Conservation (phyloP, 257 asterid genomes). For the Handroanthus guayacan region DNA sequence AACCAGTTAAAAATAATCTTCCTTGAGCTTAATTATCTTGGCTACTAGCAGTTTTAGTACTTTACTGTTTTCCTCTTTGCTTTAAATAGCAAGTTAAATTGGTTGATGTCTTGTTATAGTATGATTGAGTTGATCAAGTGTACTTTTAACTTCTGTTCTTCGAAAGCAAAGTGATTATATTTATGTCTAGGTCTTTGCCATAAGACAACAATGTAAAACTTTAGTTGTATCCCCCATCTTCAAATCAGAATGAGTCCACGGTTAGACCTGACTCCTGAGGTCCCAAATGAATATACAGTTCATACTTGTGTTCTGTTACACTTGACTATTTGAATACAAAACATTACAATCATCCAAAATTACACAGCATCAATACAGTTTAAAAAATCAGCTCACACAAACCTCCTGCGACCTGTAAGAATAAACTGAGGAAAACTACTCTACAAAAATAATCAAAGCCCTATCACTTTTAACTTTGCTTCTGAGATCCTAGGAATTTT, state of each 20-base stretch:
- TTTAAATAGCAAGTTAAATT: background rate
- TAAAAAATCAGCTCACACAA: slow-evolving; percentile 2
- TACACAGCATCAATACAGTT: slow-evolving; percentile 3
- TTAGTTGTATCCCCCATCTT: too few relatives aligned
- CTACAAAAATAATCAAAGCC: background rate
- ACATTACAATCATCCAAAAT: background rate
- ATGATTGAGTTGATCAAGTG: too few relatives aligned
- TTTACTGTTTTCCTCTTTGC: background rate
- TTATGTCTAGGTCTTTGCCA: too few relatives aligned
- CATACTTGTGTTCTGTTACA: too few relatives aligned
- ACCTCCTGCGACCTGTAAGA: slow-evolving; percentile 8
- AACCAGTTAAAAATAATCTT: background rate
- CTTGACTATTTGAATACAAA: too few relatives aligned
- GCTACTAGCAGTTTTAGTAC: background rate
- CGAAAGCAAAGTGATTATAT: too few relatives aligned
- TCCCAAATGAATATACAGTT: too few relatives aligned
- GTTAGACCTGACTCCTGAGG: too few relatives aligned
- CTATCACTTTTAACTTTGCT: background rate
- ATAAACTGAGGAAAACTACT: background rate
- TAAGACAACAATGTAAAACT: too few relatives aligned
- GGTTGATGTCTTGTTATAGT: too few relatives aligned
- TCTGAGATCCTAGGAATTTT: background rate
- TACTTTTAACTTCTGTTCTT: too few relatives aligned
- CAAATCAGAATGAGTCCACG: too few relatives aligned
- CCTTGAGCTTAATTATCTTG: background rate